These are phyloP conservation scores for Dichotomocladium elegans DNA, from an alignment of 371 early-diverging fungal species.

Conservation along the genomic window DNA sequence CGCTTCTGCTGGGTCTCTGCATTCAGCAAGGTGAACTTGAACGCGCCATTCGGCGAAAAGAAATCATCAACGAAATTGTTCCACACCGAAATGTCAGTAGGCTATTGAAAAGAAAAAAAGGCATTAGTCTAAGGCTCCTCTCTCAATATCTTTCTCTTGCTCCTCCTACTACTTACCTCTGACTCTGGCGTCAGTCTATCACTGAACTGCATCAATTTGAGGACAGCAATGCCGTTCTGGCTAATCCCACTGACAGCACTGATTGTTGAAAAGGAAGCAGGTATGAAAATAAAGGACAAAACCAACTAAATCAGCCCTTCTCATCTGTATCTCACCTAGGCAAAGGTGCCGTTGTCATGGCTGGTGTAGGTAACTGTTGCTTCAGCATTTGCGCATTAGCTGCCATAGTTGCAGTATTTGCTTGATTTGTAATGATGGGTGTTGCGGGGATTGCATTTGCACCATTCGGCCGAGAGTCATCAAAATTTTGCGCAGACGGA, in stretches of 20 bases:
- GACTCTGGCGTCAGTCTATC: conserved; percentile 34
- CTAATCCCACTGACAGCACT: conserved; percentile 11
- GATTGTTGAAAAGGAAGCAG: neutral
- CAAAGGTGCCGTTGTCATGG: conserved; percentile 21
- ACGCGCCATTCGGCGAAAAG: conserved; percentile 20
- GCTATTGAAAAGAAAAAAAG: conserved; percentile 12
- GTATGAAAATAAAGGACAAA: neutral
- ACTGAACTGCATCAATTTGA: conserved; percentile 40
- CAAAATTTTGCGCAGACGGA: neutral
- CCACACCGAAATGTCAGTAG: conserved; percentile 29
- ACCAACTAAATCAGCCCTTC: neutral
- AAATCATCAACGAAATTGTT: conserved; percentile 32
- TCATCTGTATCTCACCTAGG: conserved; percentile 3
- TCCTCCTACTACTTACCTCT: conserved; percentile 14
- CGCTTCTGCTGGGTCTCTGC: conserved; percentile 12
- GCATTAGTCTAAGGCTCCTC: neutral
- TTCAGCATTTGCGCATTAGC: neutral
- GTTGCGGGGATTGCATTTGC: conserved; percentile 5
- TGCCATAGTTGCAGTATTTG: conserved; percentile 3
- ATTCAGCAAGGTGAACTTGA: conserved; percentile 28
- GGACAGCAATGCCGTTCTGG: conserved; percentile 24
- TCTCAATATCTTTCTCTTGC: neutral
- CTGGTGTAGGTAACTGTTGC: conserved; percentile 21
- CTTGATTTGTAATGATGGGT: conserved; percentile 10
- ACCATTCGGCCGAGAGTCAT: neutral